Base-by-base conservation (phyloP, 1,284 basidiomycete species). In the Trametes pubescens region DNA sequence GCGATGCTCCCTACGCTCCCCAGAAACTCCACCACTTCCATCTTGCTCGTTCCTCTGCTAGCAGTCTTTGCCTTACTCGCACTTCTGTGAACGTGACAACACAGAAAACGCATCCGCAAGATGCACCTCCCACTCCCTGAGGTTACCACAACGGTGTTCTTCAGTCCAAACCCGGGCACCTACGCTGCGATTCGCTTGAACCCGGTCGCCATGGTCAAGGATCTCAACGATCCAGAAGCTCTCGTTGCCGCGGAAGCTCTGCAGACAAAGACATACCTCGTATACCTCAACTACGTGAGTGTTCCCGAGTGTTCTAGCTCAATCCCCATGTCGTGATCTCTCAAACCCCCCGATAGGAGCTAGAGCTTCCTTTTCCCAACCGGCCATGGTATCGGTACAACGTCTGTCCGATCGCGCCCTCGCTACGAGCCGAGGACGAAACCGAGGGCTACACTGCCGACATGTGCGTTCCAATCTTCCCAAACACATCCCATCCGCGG, bases 391-490 rank as follows among this genome's bases (percentile, higher is more conserved):
- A 52, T 52, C 24, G 43, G 16, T 44, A 44, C 43, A n/a, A 2
- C 43, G 43, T 35, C 4, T 34, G 22, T 6, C 21, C 24, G 8
- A 26, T 51, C 18, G 51, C 32, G 2, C 51, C 51, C 32, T 51
- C 10, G 8, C 32, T 51, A 18, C 51, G 51, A 2, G 14, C 32
- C 10, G 10, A 18, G 9, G 51, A 51, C 4, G 8, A 37, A 11
- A 34, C 32, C 7, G 9, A 26, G 10, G 40, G 57, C 21, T 26
- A 53, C 61, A 57, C 60, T 0, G 2, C 61, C 8, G 61, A 65
- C 9, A 61, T 66, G 65, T 59, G 48, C 48, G 38, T 52, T n/a
- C 61, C 65, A 5, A 63, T 62, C 29, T 59, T 26, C 26, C 65
- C 65, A 2, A 58, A 53, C 46, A 51, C 35, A 4, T 13, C 16